Base-by-base conservation (phyloP, 345 rosid species). In the Boechera retrofracta region DNA sequence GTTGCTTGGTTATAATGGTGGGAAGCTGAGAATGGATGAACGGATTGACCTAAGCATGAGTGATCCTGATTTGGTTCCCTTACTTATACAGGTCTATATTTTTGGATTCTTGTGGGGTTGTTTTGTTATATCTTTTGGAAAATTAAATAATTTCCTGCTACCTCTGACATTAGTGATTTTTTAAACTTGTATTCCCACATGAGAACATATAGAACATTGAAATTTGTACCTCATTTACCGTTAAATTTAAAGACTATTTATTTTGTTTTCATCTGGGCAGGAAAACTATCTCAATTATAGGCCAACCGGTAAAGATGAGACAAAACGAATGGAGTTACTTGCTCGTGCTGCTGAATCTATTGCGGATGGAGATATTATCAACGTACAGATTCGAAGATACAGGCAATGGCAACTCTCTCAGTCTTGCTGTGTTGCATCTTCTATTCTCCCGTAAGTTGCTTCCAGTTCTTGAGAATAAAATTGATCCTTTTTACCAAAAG, bases 321-420 rank as follows among this genome's bases (percentile, higher is more conserved):
- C 87, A 70, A 89, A 91, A 80, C 87, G 91, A 38, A 80, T 95
- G 98, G 89, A 81, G 35, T 77, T 80, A 66, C 79, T 95, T 82
- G 91, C 98, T 56, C 94, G 83, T 57, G 90, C 99, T 83, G 97
- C 99, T 74, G 99, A 95, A 56, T 92, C 98, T 74, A 92, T 95
- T 51, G 87, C 89, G 0, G 87, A 92, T 80, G 98, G 97, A 58
- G 99, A 95, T 84, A 88, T 92, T 77, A 77, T 89, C 79, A 95
- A 91, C 78, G 98, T 92, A 65, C 98, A 92, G 82, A 91, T 95
- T 79, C 88, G 99, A 68, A 91, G 97, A 89, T 80, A 92, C 83
- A 86, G 89, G 53, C 99, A 88, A 74, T 95, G 99, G 99, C 97
- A 95, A 75, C 98, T 92, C 54, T 91, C 94, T 70, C 97, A 86